Conservation (phyloP, 768 basidiomycete species). For the Arthromyces matolae region DNA sequence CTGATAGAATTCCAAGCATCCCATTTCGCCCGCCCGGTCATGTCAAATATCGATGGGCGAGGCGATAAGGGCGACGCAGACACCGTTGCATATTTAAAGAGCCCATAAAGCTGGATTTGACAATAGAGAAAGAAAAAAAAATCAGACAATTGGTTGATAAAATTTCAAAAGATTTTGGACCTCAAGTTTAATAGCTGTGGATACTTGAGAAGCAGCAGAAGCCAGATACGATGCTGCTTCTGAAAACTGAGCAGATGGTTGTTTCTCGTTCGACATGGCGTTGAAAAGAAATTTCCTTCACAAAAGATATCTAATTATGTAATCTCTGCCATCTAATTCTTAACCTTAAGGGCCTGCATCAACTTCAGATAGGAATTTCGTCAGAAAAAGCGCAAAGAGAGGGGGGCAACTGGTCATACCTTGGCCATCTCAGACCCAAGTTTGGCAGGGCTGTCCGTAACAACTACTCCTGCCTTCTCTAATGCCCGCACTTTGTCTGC, state of each 20-base stretch:
- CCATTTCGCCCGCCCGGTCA: slow-evolving; percentile 82
- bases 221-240: slow-evolving; percentile 66
- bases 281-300: background rate
- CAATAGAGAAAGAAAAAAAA: slow-evolving; percentile 12
- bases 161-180: slow-evolving; percentile 40
- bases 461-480: slow-evolving; percentile 87
- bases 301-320: slow-evolving; percentile 19
- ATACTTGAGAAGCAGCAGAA: slow-evolving; percentile 50
- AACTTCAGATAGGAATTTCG: slow-evolving; percentile 64
- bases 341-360: slow-evolving; percentile 34
- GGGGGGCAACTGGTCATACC: slow-evolving; percentile 38
- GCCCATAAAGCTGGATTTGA: slow-evolving; percentile 74
- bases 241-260: slow-evolving; percentile 42
- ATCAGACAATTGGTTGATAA: no score
- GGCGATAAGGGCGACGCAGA: slow-evolving; percentile 48
- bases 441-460: slow-evolving; percentile 93
- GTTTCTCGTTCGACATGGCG: slow-evolving; percentile 23
- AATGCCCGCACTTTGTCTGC: slow-evolving; percentile 91
- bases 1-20: slow-evolving; percentile 68
- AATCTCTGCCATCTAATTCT: slow-evolving; percentile 27
- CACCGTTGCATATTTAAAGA: slow-evolving; percentile 75
- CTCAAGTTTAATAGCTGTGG: slow-evolving; percentile 71
- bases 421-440: slow-evolving; percentile 89
- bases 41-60: slow-evolving; percentile 75
- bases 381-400: slow-evolving; percentile 2